phyloP scores from a whole-genome alignment of 164 flowering plant species.

The Litsea cubeba region DNA sequence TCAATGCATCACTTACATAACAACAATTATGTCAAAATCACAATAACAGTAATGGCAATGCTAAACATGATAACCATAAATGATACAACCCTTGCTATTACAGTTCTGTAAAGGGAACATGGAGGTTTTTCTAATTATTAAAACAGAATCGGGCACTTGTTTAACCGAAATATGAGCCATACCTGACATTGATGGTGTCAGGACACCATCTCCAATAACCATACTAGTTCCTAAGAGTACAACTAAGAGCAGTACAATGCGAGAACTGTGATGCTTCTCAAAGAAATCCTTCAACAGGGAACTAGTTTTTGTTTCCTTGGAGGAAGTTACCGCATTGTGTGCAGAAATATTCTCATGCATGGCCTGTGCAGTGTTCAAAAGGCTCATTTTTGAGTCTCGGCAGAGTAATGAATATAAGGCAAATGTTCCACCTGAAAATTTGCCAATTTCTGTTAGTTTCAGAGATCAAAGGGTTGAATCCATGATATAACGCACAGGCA shows the following conservation, averaged over 20 bases:
- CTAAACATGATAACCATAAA: too few species aligned
- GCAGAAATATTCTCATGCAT: slow-evolving; percentile 26
- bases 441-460: background rate
- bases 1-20: background rate
- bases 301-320: slow-evolving; percentile 30
- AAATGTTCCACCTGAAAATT: slow-evolving; percentile 55
- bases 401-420: slow-evolving; percentile 60
- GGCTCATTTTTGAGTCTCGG: slow-evolving; percentile 36
- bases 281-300: slow-evolving; percentile 33
- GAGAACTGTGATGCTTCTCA: slow-evolving; percentile 36
- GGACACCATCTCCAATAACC: slow-evolving; percentile 59
- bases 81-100: background rate
- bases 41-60: background rate
- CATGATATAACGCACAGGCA: background rate
- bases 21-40: background rate
- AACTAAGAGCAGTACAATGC: slow-evolving; percentile 33
- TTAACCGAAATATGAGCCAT: background rate
- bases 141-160: background rate
- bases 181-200: slow-evolving; percentile 64
- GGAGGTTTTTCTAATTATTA: background rate
- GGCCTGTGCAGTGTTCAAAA: slow-evolving; percentile 23
- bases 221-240: slow-evolving; percentile 56
- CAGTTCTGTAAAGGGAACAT: background rate
- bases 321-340: slow-evolving; percentile 10
- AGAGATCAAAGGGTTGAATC: slow-evolving; percentile 1